phyloP scores from a whole-genome alignment of 495 filamentous ascomycete species.

The Saxispiralis lemnorum region DNA sequence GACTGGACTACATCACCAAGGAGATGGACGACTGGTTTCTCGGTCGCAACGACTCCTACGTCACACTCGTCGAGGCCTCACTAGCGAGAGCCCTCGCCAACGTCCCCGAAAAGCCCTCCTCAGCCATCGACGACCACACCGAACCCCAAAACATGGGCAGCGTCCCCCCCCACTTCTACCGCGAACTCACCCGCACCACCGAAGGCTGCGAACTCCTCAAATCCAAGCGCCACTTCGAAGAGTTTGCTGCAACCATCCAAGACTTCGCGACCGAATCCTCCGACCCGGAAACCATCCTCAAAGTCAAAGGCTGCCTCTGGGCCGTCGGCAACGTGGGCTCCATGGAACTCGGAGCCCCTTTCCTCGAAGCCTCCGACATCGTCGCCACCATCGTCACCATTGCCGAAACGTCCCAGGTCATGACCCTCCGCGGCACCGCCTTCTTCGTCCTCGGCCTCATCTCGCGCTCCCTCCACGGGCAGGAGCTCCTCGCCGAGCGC shows the following conservation, averaged over 20 bases:
- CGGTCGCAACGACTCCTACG: slow-evolving; percentile 87
- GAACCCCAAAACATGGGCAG: slow-evolving; percentile 43
- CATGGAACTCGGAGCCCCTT: slow-evolving; percentile 91
- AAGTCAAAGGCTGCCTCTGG: slow-evolving; percentile 94
- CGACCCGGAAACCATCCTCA: slow-evolving; percentile 72
- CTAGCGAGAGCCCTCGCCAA: slow-evolving; percentile 75
- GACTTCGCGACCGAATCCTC: slow-evolving; percentile 68
- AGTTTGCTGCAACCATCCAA: slow-evolving; percentile 74
- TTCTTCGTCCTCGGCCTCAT: slow-evolving; percentile 91
- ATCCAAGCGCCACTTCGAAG: slow-evolving; percentile 87
- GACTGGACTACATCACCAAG: slow-evolving; percentile 90
- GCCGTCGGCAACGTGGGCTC: slow-evolving; percentile 94
- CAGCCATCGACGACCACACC: slow-evolving; percentile 34
- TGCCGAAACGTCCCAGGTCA: slow-evolving; percentile 67
- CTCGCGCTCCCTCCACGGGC: slow-evolving; percentile 76
- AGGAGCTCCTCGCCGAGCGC: slow-evolving; percentile 67
- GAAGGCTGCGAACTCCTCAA: slow-evolving; percentile 81
- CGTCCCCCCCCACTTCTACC: slow-evolving; percentile 91
- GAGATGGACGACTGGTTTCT: slow-evolving; percentile 99
- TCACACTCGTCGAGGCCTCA: slow-evolving; percentile 84
- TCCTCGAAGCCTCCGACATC: slow-evolving; percentile 73
- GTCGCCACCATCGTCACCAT: slow-evolving; percentile 71
- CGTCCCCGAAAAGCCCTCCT: slow-evolving; percentile 29
- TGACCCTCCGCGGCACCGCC: slow-evolving; percentile 84
- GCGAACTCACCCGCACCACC: slow-evolving; percentile 77